These are phyloP conservation scores for Blastobotrys parvus DNA, from an alignment of 805 yeast species.

Conservation along the genomic window DNA sequence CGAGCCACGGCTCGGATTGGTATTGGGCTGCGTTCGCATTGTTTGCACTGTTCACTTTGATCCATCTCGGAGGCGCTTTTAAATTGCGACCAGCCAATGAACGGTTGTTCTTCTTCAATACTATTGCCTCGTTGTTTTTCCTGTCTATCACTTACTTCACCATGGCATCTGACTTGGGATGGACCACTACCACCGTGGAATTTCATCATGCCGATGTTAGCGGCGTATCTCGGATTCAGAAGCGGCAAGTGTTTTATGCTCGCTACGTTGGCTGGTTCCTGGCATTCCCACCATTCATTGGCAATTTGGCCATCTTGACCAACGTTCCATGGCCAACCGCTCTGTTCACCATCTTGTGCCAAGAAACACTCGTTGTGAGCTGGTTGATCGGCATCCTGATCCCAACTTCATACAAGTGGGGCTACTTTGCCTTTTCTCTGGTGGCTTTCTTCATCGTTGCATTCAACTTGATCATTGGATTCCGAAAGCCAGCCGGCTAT, in stretches of 20 bases:
- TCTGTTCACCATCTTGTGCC: conserved; percentile 29
- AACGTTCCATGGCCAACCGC: conserved; percentile 28
- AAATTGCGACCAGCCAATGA: conserved; percentile 26
- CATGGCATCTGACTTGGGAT: conserved; percentile 51
- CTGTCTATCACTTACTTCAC: conserved; percentile 46
- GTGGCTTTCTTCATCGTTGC: conserved; percentile 31
- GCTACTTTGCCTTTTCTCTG: conserved; percentile 52
- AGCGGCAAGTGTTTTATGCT: conserved; percentile 49
- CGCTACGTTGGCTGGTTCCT: conserved; percentile 52
- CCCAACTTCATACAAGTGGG: conserved; percentile 55
- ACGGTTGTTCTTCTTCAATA: conserved; percentile 31
- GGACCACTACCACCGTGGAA: conserved; percentile 39
- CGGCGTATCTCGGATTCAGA: conserved; percentile 23
- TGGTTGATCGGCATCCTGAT: conserved; percentile 51
- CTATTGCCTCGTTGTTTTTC: conserved; percentile 35
- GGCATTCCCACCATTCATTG: conserved; percentile 39
- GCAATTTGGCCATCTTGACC: conserved; percentile 28
- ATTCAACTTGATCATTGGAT: conserved; percentile 17
- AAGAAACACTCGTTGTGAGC: conserved; percentile 43
- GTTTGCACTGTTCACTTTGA: conserved; percentile 34
- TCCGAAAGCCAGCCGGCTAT: conserved; percentile 4
- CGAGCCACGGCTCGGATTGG: conserved; percentile 58
- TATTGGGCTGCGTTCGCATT: conserved; percentile 53
- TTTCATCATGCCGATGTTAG: conserved; percentile 39
- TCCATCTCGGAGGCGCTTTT: conserved; percentile 22